Conservation (phyloP, 2,329 filamentous ascomycete genomes). For the Colletotrichum cuscutae region DNA sequence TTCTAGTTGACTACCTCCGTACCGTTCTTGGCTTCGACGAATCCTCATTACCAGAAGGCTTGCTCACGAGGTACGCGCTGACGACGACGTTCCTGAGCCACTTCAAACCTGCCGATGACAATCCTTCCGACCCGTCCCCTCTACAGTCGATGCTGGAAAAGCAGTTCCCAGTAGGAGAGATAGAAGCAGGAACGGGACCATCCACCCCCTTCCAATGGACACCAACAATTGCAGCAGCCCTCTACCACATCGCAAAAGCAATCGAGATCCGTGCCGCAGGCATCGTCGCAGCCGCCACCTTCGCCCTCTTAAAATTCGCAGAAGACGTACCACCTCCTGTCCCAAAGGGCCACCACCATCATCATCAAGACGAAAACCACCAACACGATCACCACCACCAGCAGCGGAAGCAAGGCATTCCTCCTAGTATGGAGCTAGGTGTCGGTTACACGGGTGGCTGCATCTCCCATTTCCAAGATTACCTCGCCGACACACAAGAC, state of each 20-base stretch:
- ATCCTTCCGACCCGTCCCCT: constrained; percentile 42
- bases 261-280: constrained; percentile 79
- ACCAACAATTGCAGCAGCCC: constrained; percentile 63
- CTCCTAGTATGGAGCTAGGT: constrained; percentile 64
- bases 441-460: constrained; percentile 85
- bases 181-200: not conserved
- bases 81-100: constrained; percentile 80
- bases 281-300: constrained; percentile 77
- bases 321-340: constrained; percentile 65
- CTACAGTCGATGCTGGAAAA: constrained; percentile 59
- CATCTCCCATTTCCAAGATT: constrained; percentile 82
- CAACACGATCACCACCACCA: not conserved
- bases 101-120: constrained; percentile 63
- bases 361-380: not conserved
- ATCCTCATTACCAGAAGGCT: constrained; percentile 61
- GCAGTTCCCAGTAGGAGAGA: constrained; percentile 60
- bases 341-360: constrained; percentile 33
- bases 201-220: constrained; percentile 69
- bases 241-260: constrained; percentile 75
- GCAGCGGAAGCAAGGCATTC: constrained; percentile 36
- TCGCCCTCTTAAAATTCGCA: constrained; percentile 76
- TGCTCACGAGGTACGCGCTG: constrained; percentile 70
- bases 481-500: constrained; percentile 74
- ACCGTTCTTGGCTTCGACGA: constrained; percentile 50
- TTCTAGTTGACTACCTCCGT: constrained; percentile 73